Percentiles rank a stretch among this genome's conserved stretches.
These are phyloP conservation scores for Trichoderma pleuroti DNA, from an alignment of 2,329 filamentous ascomycete genomes.

Conservation along the genomic window DNA sequence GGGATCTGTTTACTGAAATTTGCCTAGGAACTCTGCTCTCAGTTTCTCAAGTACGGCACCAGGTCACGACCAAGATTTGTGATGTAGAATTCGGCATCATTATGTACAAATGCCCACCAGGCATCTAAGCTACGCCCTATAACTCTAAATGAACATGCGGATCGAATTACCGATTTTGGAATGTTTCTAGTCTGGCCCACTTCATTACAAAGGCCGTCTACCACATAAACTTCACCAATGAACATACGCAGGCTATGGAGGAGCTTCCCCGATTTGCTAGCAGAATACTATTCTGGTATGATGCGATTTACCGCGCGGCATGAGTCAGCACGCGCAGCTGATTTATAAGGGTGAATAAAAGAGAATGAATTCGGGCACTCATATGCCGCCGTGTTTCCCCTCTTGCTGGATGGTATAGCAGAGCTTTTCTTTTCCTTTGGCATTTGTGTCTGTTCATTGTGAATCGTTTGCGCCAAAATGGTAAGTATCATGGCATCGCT, in stretches of 20 bases:
- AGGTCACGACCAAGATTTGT: no score
- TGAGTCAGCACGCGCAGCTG: not conserved
- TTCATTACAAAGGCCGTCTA: not conserved
- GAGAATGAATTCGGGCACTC: not conserved
- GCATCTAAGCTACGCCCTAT: not conserved
- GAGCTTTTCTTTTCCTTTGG: not conserved
- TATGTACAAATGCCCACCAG: not conserved
- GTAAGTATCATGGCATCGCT: not conserved
- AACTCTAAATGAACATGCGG: not conserved
- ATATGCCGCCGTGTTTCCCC: not conserved
- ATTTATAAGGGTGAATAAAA: not conserved
- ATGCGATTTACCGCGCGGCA: conserved; percentile 6
- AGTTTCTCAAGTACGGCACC: no score
- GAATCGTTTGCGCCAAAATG: not conserved
- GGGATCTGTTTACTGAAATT: no score
- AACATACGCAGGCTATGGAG: not conserved
- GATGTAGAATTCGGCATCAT: no score
- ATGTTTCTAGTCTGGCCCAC: not conserved
- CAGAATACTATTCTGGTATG: not conserved
- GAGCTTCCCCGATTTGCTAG: not conserved
- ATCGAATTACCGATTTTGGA: not conserved
- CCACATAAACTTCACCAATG: not conserved
- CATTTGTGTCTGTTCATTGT: not conserved
- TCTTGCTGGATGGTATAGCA: not conserved
- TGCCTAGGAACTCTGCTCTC: no score